A percentile compares a stretch with the other conserved stretches of the same genome.
Conservation (phyloP, 495 filamentous ascomycete species). For the Penicillium odoratum region DNA sequence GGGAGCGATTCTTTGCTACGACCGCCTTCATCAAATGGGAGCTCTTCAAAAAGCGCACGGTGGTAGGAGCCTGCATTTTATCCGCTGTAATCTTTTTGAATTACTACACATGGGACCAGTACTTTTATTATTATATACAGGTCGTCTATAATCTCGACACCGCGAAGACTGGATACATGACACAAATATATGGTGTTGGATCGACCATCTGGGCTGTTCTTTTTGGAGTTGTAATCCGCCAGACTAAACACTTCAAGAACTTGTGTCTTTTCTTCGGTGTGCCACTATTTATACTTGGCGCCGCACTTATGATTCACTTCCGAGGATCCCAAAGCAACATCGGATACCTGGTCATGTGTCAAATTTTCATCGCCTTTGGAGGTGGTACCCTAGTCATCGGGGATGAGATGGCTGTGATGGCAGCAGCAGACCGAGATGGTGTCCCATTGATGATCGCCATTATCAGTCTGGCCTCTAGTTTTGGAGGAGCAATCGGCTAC, state of each 20-base stretch:
- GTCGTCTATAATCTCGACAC: conserved; percentile 62
- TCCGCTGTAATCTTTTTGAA: conserved; percentile 54
- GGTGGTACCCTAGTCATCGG: conserved; percentile 61
- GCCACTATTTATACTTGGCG: conserved; percentile 58
- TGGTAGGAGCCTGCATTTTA: conserved; percentile 60
- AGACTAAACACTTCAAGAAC: conserved; percentile 55
- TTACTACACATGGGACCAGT: conserved; percentile 63
- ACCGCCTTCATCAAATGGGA: conserved; percentile 57
- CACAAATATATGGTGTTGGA: conserved; percentile 66
- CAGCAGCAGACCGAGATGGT: conserved; percentile 55
- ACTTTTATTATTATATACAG: conserved; percentile 62
- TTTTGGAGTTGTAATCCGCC: conserved; percentile 54
- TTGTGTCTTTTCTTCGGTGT: conserved; percentile 59
- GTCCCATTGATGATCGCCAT: conserved; percentile 67
- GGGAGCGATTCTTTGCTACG: conserved; percentile 54
- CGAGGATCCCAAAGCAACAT: conserved; percentile 56
- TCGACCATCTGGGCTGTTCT: conserved; percentile 57
- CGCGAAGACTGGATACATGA: conserved; percentile 60
- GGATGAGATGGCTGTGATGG: conserved; percentile 70
- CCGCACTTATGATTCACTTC: conserved; percentile 65
- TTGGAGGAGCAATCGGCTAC: conserved; percentile 64
- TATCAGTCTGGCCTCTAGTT: conserved; percentile 55
- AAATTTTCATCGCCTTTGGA: conserved; percentile 70
- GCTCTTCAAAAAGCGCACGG: conserved; percentile 61
- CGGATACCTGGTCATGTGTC: conserved; percentile 70